phyloP scores from a whole-genome alignment of 768 basidiomycete species.

The Trametes sanguinea region DNA sequence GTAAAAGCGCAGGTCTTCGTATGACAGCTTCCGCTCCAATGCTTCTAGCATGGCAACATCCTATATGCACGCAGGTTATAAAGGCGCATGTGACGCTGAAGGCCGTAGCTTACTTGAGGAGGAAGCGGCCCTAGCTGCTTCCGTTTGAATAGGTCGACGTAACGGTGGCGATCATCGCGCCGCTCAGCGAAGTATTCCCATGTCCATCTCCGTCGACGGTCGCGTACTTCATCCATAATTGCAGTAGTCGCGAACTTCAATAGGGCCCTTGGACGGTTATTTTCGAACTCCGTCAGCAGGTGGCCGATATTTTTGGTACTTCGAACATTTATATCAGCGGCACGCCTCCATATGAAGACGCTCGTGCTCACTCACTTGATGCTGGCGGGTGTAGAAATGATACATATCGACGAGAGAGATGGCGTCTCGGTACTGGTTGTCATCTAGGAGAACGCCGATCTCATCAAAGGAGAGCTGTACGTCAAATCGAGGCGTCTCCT shows the following conservation, averaged over 20 bases:
- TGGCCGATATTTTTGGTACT: slow-evolving; percentile 87
- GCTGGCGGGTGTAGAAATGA: slow-evolving; percentile 87
- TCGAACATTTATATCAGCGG: slow-evolving; percentile 8
- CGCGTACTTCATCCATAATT: slow-evolving; percentile 80
- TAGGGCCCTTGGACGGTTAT: slow-evolving; percentile 66
- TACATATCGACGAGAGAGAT: slow-evolving; percentile 96
- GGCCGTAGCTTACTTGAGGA: slow-evolving; percentile 50
- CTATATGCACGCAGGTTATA: slow-evolving; percentile 34
- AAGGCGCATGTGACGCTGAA: slow-evolving; percentile 1
- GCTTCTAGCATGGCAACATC: slow-evolving; percentile 54
- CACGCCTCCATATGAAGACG: not conserved
- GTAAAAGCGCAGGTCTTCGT: slow-evolving; percentile 97
- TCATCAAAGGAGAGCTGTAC: slow-evolving; percentile 88
- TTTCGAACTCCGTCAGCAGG: slow-evolving; percentile 55
- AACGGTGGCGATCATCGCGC: slow-evolving; percentile 81
- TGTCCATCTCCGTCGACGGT: slow-evolving; percentile 83
- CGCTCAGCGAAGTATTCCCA: slow-evolving; percentile 90
- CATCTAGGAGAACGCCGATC: slow-evolving; percentile 88
- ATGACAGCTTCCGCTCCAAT: slow-evolving; percentile 82
- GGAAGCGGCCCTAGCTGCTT: slow-evolving; percentile 57
- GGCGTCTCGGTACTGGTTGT: slow-evolving; percentile 91
- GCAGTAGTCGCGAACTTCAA: slow-evolving; percentile 79
- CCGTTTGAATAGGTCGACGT: slow-evolving; percentile 84
- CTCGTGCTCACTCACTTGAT: slow-evolving; percentile 52
- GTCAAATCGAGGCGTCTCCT: slow-evolving; percentile 81